Evolutionary conservation across 2,329 filamentous ascomycete genomes (phyloP).

Genomic region (Endothia cerciana): DNA sequence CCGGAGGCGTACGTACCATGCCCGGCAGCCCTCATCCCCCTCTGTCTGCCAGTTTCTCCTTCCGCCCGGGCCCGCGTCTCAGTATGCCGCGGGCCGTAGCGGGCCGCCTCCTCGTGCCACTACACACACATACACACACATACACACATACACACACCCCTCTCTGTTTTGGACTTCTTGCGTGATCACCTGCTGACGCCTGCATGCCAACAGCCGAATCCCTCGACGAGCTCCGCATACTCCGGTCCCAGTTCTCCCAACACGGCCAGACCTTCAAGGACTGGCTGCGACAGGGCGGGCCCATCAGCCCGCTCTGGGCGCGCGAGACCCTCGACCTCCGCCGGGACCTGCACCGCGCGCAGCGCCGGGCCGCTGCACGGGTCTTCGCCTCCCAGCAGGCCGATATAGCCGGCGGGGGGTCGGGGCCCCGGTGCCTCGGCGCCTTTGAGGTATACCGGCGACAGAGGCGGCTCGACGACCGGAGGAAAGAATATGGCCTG

Average conservation of each 20-base stretch:
- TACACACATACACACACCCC: too few species aligned
- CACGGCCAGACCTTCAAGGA: conserved; percentile 56
- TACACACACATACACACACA: too few species aligned
- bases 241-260: conserved; percentile 50
- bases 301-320: conserved; percentile 60
- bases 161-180: not conserved
- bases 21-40: not conserved
- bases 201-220: conserved; percentile 49
- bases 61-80: too few species aligned
- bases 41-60: too few species aligned
- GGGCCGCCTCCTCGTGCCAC: too few species aligned
- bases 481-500: conserved; percentile 40
- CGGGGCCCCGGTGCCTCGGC: conserved; percentile 53
- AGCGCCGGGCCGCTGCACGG: conserved; percentile 60
- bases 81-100: too few species aligned
- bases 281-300: conserved; percentile 58
- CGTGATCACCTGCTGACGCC: not conserved
- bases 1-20: conserved; percentile 50
- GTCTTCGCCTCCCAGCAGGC: conserved; percentile 58
- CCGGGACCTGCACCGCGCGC: conserved; percentile 58
- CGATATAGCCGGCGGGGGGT: conserved; percentile 37
- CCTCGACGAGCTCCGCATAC: conserved; percentile 51
- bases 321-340: conserved; percentile 55
- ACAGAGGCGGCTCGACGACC: conserved; percentile 43
- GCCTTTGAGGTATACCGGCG: conserved; percentile 58